Evolutionary conservation across 805 yeast species (phyloP).

Genomic region (Hemisphaericaspora nanyangensis): DNA sequence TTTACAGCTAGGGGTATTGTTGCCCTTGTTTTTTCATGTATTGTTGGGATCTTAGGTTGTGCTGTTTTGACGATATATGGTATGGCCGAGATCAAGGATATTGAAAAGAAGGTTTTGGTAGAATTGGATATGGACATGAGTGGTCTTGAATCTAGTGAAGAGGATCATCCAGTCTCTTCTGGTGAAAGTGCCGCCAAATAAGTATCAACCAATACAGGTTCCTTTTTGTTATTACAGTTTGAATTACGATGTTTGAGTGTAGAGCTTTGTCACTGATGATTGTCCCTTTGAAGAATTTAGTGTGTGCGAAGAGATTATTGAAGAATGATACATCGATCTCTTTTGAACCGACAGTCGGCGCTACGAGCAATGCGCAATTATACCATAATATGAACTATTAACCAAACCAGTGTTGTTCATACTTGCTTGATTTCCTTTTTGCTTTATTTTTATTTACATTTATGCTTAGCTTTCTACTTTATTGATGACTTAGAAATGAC

Average conservation of each 20-base stretch:
- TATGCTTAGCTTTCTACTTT: too few species aligned
- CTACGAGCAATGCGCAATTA: too few species aligned
- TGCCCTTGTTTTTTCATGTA: constrained; percentile 85
- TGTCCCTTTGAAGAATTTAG: too few species aligned
- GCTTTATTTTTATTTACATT: too few species aligned
- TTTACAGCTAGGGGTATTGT: constrained; percentile 95
- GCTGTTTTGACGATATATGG: constrained; percentile 78
- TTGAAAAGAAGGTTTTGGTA: constrained; percentile 58
- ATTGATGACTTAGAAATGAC: constrained; percentile 1
- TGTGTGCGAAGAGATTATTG: constrained; percentile 11
- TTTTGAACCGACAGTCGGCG: too few species aligned
- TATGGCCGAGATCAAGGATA: constrained; percentile 70
- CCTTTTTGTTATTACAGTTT: too few species aligned
- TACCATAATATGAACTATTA: too few species aligned
- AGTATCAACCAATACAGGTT: neutral
- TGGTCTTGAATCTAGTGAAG: constrained; percentile 17
- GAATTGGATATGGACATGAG: constrained; percentile 47
- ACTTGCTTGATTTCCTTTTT: too few species aligned
- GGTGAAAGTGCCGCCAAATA: constrained; percentile 1
- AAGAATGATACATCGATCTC: neutral
- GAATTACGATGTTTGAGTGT: too few species aligned
- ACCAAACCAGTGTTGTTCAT: too few species aligned
- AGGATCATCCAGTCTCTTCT: constrained; percentile 9
- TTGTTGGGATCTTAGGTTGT: constrained; percentile 83
- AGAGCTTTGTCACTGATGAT: too few species aligned